A percentile compares a stretch with the other conserved stretches of the same genome.
phyloP scores from a whole-genome alignment of 1,139 yeast genomes.

The Nakaseomyces sp. region DNA sequence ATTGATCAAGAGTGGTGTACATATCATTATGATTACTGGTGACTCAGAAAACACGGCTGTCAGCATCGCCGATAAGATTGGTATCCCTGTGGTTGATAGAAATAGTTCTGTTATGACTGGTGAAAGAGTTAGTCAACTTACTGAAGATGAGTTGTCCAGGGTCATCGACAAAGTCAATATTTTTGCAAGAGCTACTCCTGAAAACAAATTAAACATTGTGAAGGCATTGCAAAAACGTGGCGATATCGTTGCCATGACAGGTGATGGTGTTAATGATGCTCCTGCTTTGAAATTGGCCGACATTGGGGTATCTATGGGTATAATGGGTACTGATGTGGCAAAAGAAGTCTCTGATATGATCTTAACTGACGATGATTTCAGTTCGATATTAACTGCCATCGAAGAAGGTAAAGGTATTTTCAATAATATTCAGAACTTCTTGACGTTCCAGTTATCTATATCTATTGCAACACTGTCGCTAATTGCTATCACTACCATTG shows the following conservation, averaged over 20 bases:
- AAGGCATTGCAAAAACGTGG: slow-evolving; percentile 85
- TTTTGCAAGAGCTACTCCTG: slow-evolving; percentile 93
- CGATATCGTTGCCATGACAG: slow-evolving; percentile 96
- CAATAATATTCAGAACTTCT: slow-evolving; percentile 81
- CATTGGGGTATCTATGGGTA: slow-evolving; percentile 94
- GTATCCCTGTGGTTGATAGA: slow-evolving; percentile 65
- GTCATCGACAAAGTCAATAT: slow-evolving; percentile 75
- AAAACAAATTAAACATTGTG: slow-evolving; percentile 83
- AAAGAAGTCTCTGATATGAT: slow-evolving; percentile 98
- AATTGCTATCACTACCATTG: slow-evolving; percentile 75
- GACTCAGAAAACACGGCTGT: slow-evolving; percentile 85
- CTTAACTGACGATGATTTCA: slow-evolving; percentile 86
- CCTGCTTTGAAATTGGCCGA: slow-evolving; percentile 94
- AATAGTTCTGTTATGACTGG: slow-evolving; percentile 69
- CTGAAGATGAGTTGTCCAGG: slow-evolving; percentile 57
- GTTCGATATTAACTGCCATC: slow-evolving; percentile 82
- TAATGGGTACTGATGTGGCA: slow-evolving; percentile 92
- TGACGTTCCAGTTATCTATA: slow-evolving; percentile 88
- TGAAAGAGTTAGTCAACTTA: slow-evolving; percentile 61
- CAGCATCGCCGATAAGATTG: slow-evolving; percentile 81
- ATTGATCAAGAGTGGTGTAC: slow-evolving; percentile 82
- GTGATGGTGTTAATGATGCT: slow-evolving; percentile 97
- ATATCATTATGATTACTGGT: slow-evolving; percentile 93
- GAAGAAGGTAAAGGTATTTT: slow-evolving; percentile 95
- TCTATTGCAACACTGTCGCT: slow-evolving; percentile 87